These are phyloP conservation scores for Rhodotorula graminis DNA, from an alignment of 768 basidiomycete species.

Conservation along the genomic window DNA sequence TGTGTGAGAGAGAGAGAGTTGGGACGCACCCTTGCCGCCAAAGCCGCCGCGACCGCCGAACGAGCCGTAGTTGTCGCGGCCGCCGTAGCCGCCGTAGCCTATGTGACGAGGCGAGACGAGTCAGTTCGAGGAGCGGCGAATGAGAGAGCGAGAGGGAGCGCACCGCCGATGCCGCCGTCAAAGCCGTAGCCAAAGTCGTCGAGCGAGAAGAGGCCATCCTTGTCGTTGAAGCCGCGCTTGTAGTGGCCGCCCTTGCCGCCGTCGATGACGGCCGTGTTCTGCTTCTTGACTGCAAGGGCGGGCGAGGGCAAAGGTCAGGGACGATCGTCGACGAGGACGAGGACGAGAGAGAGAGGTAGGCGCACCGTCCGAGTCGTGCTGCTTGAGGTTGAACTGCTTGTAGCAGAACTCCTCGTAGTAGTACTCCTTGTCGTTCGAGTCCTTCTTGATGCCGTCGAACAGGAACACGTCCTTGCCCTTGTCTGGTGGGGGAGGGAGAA, in stretches of 20 bases:
- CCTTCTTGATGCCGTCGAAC: slow-evolving; percentile 1
- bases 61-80: too few relatives aligned
- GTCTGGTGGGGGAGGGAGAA: background rate
- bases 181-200: background rate
- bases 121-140: too few relatives aligned
- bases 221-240: background rate
- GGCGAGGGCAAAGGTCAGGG: background rate
- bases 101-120: too few relatives aligned
- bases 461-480: background rate
- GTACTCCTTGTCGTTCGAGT: background rate
- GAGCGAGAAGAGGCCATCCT: background rate
- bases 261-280: background rate
- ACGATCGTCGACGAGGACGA: background rate
- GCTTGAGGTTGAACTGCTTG: background rate
- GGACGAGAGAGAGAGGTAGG: too few relatives aligned
- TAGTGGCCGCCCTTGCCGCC: background rate
- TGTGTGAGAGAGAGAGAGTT: too few relatives aligned
- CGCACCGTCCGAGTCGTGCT: background rate
- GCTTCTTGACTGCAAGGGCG: background rate
- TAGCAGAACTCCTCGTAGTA: too few relatives aligned
- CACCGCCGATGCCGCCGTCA: background rate
- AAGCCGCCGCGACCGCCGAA: background rate
- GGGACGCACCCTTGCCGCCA: background rate
- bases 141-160: too few relatives aligned
- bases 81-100: too few relatives aligned